phyloP scores from a whole-genome alignment of 805 yeast genomes.

The Candida suzukii region DNA sequence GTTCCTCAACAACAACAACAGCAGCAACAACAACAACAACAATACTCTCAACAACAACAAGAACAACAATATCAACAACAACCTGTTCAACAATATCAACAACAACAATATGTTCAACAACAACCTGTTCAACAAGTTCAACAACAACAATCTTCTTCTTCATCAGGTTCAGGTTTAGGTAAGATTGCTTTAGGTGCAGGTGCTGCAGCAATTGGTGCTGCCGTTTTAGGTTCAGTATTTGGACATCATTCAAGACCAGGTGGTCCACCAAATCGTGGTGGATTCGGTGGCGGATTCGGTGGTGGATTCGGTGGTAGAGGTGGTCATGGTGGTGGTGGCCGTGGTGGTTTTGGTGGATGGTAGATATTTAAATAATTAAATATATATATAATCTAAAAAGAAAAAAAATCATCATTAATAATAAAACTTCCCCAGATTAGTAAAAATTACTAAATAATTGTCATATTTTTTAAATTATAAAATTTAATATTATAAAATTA shows the following conservation, averaged over 20 bases:
- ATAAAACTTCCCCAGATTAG: no score
- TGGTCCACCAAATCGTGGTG: slow-evolving; percentile 1
- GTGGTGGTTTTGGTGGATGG: slow-evolving; percentile 4
- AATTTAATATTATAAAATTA: no score
- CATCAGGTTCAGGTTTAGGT: slow-evolving; percentile 2
- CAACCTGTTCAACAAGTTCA: slow-evolving; percentile 2
- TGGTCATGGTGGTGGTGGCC: slow-evolving; percentile 1
- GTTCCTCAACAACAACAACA: not conserved
- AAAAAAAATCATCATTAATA: no score
- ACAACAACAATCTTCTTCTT: slow-evolving; percentile 1
- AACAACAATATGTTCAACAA: not conserved
- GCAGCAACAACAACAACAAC: not conserved
- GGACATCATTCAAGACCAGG: slow-evolving; percentile 3
- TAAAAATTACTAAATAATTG: no score
- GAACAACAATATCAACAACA: slow-evolving; percentile 1
- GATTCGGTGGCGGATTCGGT: slow-evolving; percentile 4
- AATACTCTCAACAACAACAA: not conserved
- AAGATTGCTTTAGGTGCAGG: slow-evolving; percentile 2
- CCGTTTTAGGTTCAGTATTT: not conserved
- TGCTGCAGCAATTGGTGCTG: slow-evolving; percentile 5
- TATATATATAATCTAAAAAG: not conserved
- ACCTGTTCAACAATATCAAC: slow-evolving; percentile 1
- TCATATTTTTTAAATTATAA: no score
- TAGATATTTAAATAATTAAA: no score
- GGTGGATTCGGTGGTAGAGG: slow-evolving; percentile 4